Evolutionary conservation across 2,329 filamentous ascomycete genomes (phyloP).

Genomic region (Phaeosphaeriaceae sp.): DNA sequence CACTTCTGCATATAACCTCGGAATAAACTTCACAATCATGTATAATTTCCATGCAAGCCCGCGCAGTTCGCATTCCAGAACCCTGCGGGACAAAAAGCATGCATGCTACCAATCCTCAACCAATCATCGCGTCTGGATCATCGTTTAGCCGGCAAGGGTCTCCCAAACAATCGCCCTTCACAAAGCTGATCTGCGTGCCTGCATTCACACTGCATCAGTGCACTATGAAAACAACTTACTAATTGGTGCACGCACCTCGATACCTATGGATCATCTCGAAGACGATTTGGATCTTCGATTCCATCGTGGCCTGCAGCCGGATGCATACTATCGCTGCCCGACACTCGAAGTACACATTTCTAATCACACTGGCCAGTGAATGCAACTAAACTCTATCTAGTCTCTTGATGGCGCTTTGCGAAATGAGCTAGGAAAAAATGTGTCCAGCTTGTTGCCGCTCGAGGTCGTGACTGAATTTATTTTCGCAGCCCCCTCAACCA

Average conservation of each 20-base stretch:
- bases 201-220: not conserved
- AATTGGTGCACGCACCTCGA: slow-evolving; percentile 1
- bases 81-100: not conserved
- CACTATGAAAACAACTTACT: slow-evolving; percentile 5
- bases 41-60: not conserved
- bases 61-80: not conserved
- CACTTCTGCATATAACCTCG: too few relatives aligned
- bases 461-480: slow-evolving; percentile 43
- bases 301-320: slow-evolving; percentile 34
- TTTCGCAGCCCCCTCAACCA: slow-evolving; percentile 35
- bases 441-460: slow-evolving; percentile 37
- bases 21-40: not conserved
- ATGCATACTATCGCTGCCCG: slow-evolving; percentile 43
- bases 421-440: slow-evolving; percentile 36
- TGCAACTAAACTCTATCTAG: slow-evolving; percentile 26
- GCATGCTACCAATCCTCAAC: not conserved
- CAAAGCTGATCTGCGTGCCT: slow-evolving; percentile 2
- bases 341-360: slow-evolving; percentile 29
- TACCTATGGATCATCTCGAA: slow-evolving; percentile 41
- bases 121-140: not conserved
- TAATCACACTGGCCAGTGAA: slow-evolving; percentile 7
- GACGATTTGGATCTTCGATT: slow-evolving; percentile 41
- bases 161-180: not conserved
- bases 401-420: slow-evolving; percentile 37
- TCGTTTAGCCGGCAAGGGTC: not conserved